Evolutionary conservation across 345 rosid genomes (phyloP), one percentile per base, ranked within the genome.

Genomic region (Xanthoceras sorbifolium): DNA sequence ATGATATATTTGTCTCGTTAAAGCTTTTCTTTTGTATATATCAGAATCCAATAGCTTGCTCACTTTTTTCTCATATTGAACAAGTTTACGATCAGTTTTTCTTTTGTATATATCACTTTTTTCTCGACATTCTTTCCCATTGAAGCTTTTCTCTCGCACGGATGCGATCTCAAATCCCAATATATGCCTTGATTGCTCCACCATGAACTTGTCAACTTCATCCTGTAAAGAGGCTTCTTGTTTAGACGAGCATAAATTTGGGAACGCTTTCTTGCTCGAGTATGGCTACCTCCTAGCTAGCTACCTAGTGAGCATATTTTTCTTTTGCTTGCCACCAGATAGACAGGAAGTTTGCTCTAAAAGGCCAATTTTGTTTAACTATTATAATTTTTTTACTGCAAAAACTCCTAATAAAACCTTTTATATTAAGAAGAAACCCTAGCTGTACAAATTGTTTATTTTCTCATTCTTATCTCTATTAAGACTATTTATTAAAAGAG

Each of bases 151-250:
- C 15, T 46, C 15, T 46, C 18, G 5, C 20, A 46, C 17, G 52
- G 52, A 14, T 10, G 50, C 10, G 50, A 44, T 44, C 50, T 10
- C 50, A 44, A 44, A 44, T 4, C 29, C 70, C 25, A 42, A n/a
- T n/a, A n/a, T n/a, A n/a, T n/a, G n/a, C n/a, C n/a, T 22, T 22
- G 28, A 20, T 23, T 40, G 70, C 10, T 29, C n/a, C 18, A 28
- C 32, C 20, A 29, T 4, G 14, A 0, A 1, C 67, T 29, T 14
- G n/a, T 22, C 1, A 34, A 3, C 28, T 59, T 22, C 28, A 4
- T 40, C 69, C 12, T 25, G 14, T 15, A 69, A 69, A 69, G 72
- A 69, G 72, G 38, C 38, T 23, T 28, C 54, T 73, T 73, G 54
- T n/a, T n/a, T n/a, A n/a, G 40, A 42, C 57, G 14, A 40, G 40